Evolutionary conservation across 306 rosid species (phyloP).

Genomic region (Gleditsia sinensis): DNA sequence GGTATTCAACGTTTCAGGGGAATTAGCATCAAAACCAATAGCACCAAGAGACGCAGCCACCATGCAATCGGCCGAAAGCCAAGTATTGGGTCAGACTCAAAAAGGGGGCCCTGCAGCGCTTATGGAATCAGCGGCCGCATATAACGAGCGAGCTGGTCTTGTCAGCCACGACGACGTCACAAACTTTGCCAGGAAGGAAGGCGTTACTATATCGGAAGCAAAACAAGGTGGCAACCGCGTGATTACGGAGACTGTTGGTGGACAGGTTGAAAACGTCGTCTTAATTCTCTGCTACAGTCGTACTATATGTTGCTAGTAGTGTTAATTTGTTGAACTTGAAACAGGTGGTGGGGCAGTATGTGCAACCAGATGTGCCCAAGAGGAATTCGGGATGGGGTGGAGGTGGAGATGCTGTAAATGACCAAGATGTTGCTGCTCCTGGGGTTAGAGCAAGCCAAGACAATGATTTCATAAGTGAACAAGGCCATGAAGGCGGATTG

Average conservation of each 20-base stretch:
- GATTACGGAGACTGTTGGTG: constrained; percentile 44
- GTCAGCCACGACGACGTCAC: constrained; percentile 34
- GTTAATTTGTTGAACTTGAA: not conserved
- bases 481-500: not conserved
- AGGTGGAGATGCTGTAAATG: not conserved
- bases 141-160: constrained; percentile 41
- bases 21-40: constrained; percentile 44
- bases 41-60: constrained; percentile 50
- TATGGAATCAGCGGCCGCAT: constrained; percentile 52
- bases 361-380: not conserved
- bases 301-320: no score
- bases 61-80: constrained; percentile 55
- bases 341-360: constrained; percentile 32
- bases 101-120: constrained; percentile 49
- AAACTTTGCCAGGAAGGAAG: constrained; percentile 36
- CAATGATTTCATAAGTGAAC: constrained; percentile 30
- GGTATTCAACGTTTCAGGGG: constrained; percentile 60
- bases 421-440: not conserved
- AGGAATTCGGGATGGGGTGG: not conserved
- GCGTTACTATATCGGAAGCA: constrained; percentile 32
- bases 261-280: constrained; percentile 36
- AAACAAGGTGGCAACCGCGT: constrained; percentile 29
- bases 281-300: not conserved
- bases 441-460: not conserved
- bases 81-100: constrained; percentile 35